These are phyloP conservation scores for Phaeophleospora eucalypticola DNA, from an alignment of 2,329 filamentous ascomycete species.

Conservation along the genomic window DNA sequence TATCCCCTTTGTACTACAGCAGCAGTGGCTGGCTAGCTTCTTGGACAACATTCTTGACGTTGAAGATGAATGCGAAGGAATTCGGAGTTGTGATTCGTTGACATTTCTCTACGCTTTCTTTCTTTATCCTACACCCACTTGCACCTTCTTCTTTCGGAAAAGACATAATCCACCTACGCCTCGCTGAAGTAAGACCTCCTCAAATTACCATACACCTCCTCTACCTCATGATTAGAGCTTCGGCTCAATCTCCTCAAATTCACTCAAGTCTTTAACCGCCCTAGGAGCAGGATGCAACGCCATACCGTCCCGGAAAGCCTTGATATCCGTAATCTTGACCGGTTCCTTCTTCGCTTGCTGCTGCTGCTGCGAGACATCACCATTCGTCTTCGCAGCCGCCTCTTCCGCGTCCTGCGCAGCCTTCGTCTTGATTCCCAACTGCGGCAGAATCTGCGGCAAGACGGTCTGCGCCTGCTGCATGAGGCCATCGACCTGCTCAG, in stretches of 20 bases:
- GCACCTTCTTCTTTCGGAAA: no score
- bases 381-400: slow-evolving; percentile 21
- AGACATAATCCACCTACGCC: no score
- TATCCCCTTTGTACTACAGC: no score
- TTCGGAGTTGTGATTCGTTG: no score
- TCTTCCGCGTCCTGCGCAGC: slow-evolving; percentile 27
- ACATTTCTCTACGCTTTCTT: no score
- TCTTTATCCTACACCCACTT: no score
- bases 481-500: slow-evolving; percentile 48
- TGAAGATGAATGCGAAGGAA: no score
- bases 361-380: slow-evolving; percentile 32
- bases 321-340: slow-evolving; percentile 69
- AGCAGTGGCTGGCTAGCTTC: no score
- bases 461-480: slow-evolving; percentile 49
- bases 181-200: no score
- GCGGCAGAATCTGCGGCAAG: slow-evolving; percentile 42
- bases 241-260: slow-evolving; percentile 79
- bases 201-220: not conserved
- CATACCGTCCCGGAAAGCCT: slow-evolving; percentile 73
- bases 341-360: slow-evolving; percentile 46
- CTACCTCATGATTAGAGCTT: slow-evolving; percentile 56
- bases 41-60: no score
- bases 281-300: slow-evolving; percentile 67
- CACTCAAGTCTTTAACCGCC: slow-evolving; percentile 69
- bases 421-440: slow-evolving; percentile 7